Base-by-base conservation (phyloP, 2,329 filamentous ascomycete genomes). In the Paracoccidioides lutzii region DNA sequence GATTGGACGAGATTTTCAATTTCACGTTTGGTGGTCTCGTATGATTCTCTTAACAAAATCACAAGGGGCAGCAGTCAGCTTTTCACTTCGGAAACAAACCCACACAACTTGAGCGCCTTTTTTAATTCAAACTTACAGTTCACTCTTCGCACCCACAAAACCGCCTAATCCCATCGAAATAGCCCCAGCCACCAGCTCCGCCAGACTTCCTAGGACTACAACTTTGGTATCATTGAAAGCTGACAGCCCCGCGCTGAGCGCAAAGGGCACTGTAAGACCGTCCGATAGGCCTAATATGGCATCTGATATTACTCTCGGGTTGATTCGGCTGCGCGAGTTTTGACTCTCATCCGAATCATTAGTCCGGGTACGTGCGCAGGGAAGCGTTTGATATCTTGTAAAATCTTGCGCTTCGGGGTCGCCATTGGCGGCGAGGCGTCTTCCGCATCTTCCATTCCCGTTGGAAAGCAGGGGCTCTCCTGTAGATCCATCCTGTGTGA, bases 81-180 rank as follows among this genome's bases (percentile, higher is more conserved):
- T 37, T n/a, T 7, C 10, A 48, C 56, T 52, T 58, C 43, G 54
- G 46, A 30, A n/a, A 22, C 22, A 22, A 22, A 22, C 22, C 22
- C 22, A 22, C 22, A 22, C 22, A 42, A 54, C 33, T 5, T 46
- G 14, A 22, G 30, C 35, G n/a, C 8, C 4, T 42, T 10, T 12
- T 6, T 35, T 43, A 10, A 45, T 12, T 8, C n/a, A 6, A 35
- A 64, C 75, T 65, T 71, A 77, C 69, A 72, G 70, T 71, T 79
- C 76, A 59, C 74, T 74, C 61, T 75, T 76, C 1, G 76, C 73
- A 12, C 75, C 76, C 3, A 74, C 60, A 58, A 71, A 72, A 2
- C 71, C 72, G 14, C 72, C 72, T 1, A 74, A 60, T 0, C 71
- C 72, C 72, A 74, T 74, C 4, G 66, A 69, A 38, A 74, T 71